Evolutionary conservation across 768 basidiomycete genomes (phyloP).

Genomic region (Kwoniella newhampshirensis): DNA sequence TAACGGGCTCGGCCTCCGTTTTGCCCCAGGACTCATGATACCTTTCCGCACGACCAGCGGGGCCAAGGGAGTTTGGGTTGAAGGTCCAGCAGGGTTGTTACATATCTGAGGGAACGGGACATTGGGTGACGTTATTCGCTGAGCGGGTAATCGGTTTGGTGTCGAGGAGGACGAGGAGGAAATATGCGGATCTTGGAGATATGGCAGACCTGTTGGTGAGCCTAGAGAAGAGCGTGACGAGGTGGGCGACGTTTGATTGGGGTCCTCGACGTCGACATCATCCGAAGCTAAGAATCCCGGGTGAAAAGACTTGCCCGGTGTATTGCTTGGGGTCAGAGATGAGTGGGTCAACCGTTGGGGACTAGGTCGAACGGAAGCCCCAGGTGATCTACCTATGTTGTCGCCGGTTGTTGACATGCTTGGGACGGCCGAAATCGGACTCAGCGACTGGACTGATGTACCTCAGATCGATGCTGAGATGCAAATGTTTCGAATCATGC

Average conservation of each 20-base stretch:
- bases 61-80: neutral
- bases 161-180: constrained; percentile 1
- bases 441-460: no score
- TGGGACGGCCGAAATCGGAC: no score
- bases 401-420: neutral
- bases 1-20: constrained; percentile 17
- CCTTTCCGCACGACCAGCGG: neutral
- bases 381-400: neutral
- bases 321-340: neutral
- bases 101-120: neutral
- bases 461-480: no score
- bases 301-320: neutral
- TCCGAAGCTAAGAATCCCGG: constrained; percentile 15
- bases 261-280: constrained; percentile 4
- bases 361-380: constrained; percentile 8
- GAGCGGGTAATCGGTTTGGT: neutral
- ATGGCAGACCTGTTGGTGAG: constrained; percentile 14
- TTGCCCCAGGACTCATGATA: constrained; percentile 7
- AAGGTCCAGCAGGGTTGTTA: neutral
- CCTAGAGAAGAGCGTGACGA: constrained; percentile 11
- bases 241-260: neutral
- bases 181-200: constrained; percentile 9
- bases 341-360: no score
- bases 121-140: neutral
- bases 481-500: no score